A percentile compares a stretch with the other conserved stretches of the same genome.
phyloP scores from a whole-genome alignment of 2,329 filamentous ascomycete genomes.

The Fusarium stilboides region DNA sequence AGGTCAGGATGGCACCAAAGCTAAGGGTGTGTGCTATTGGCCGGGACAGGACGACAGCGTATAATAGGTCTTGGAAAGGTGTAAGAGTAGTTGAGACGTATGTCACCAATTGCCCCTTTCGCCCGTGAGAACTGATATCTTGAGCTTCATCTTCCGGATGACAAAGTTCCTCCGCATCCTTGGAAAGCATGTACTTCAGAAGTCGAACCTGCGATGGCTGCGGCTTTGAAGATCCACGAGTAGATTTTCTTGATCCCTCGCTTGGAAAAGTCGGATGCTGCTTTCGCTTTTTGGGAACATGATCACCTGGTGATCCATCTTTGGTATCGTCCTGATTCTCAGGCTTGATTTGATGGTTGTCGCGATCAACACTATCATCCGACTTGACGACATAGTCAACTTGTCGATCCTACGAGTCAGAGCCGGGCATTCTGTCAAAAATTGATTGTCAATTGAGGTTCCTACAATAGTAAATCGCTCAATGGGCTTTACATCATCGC shows the following conservation, averaged over 20 bases:
- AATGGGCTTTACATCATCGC: conserved; percentile 24
- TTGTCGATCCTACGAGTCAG: conserved; percentile 15
- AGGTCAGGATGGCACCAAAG: neutral
- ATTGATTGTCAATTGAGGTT: neutral
- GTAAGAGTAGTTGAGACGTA: too few relatives aligned
- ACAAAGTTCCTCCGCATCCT: neutral
- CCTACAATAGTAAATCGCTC: neutral
- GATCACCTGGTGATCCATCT: neutral
- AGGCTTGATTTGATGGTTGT: neutral
- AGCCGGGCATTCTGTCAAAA: neutral
- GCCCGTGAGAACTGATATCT: neutral
- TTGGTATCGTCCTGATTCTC: neutral
- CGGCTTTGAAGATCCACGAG: neutral
- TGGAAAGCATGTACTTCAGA: neutral
- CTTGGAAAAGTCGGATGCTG: neutral
- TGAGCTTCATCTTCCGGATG: neutral
- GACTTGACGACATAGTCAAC: conserved; percentile 4
- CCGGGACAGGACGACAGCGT: neutral
- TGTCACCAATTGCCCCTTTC: neutral
- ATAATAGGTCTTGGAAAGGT: neutral
- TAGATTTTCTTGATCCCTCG: neutral
- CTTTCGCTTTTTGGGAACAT: neutral
- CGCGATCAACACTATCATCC: neutral
- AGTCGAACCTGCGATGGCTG: neutral
- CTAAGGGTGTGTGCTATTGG: neutral